Conservation (phyloP, 2,329 filamentous ascomycete genomes). For the Verruconis gallopava region DNA sequence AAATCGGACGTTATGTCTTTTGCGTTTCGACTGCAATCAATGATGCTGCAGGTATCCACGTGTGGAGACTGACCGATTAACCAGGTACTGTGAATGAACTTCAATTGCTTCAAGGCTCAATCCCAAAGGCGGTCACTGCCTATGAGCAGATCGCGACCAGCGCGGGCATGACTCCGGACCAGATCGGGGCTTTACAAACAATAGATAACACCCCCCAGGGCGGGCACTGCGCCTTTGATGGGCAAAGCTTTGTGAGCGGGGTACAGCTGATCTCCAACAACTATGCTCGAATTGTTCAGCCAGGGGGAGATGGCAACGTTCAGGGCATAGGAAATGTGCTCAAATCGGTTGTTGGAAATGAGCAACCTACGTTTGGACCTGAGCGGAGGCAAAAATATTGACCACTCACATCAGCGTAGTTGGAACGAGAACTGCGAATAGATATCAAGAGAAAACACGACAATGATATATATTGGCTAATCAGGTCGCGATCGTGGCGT, state of each 20-base stretch:
- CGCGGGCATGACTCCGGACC: conserved; percentile 30
- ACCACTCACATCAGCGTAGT: no score
- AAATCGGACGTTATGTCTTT: no score
- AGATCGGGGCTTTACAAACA: conserved; percentile 42
- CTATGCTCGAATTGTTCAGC: conserved; percentile 40
- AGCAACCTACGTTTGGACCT: conserved; percentile 29
- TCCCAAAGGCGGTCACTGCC: conserved; percentile 37
- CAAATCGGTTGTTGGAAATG: conserved; percentile 37
- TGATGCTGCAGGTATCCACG: background rate
- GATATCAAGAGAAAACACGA: no score
- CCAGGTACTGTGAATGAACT: conserved; percentile 28
- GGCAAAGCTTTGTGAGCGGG: conserved; percentile 39
- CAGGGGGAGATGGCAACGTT: conserved; percentile 37
- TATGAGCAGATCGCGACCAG: conserved; percentile 36
- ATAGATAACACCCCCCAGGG: conserved; percentile 43
- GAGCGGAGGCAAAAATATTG: conserved; percentile 8
- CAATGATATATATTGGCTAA: no score
- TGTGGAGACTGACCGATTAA: background rate
- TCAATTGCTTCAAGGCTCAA: conserved; percentile 33
- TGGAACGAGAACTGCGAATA: no score
- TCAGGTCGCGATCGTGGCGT: no score
- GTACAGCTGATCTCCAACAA: conserved; percentile 44
- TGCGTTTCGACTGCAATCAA: no score
- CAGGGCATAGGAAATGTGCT: conserved; percentile 38
- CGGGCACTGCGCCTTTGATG: conserved; percentile 48